phyloP scores from a whole-genome alignment of 2,329 filamentous ascomycete genomes.

The Fusarium cyanostomum region DNA sequence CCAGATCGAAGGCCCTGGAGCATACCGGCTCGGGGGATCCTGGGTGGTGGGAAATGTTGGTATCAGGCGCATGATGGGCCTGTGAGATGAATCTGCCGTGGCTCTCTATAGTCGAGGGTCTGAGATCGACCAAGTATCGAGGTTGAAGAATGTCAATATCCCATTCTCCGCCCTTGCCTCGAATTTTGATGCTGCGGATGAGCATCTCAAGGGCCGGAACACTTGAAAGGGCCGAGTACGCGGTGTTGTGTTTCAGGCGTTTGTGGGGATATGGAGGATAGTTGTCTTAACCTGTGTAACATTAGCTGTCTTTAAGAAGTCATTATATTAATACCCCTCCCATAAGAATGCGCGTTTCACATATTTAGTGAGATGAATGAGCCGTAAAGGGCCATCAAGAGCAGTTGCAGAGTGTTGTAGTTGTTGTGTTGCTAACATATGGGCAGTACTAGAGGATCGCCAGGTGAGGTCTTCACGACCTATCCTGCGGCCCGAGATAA shows the following conservation, averaged over 20 bases:
- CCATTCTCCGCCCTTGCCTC: too few relatives aligned
- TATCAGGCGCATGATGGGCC: slow-evolving; percentile 48
- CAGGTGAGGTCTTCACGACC: too few relatives aligned
- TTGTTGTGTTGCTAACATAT: too few relatives aligned
- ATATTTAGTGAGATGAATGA: too few relatives aligned
- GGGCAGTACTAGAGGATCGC: too few relatives aligned
- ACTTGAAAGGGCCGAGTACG: not conserved
- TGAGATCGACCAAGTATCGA: too few relatives aligned
- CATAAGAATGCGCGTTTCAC: not conserved
- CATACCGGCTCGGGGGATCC: slow-evolving; percentile 49
- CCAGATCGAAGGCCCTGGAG: slow-evolving; percentile 42
- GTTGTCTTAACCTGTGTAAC: not conserved
- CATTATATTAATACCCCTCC: not conserved
- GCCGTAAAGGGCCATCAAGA: too few relatives aligned
- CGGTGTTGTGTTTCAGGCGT: slow-evolving; percentile 7
- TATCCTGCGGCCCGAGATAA: too few relatives aligned
- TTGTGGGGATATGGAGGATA: not conserved
- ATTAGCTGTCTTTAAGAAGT: not conserved
- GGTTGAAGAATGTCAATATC: not conserved
- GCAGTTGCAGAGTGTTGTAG: too few relatives aligned
- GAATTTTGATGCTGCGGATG: too few relatives aligned
- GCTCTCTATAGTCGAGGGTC: too few relatives aligned
- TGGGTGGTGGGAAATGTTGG: slow-evolving; percentile 49
- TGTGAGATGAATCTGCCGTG: slow-evolving; percentile 23
- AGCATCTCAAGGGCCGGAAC: not conserved